These are phyloP conservation scores for Penicillium fuscoglaucum DNA, from an alignment of 2,329 filamentous ascomycete species.

Conservation along the genomic window DNA sequence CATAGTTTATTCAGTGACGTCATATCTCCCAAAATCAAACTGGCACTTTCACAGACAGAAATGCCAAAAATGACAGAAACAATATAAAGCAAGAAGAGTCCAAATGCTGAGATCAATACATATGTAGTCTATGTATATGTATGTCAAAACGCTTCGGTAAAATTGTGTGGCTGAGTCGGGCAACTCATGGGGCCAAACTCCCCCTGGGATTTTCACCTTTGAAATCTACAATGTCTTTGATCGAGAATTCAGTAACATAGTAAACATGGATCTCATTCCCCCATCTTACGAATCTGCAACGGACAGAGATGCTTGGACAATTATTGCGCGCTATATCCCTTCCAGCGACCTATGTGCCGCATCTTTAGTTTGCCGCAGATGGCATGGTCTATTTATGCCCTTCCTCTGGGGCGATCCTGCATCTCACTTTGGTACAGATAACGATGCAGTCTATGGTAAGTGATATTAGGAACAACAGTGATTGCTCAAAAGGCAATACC, in stretches of 20 bases:
- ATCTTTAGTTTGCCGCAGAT: constrained; percentile 57
- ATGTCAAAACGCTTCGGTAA: neutral
- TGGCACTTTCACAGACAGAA: neutral
- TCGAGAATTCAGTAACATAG: neutral
- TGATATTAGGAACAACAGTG: neutral
- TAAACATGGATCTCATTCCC: constrained; percentile 56
- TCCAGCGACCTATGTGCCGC: constrained; percentile 58
- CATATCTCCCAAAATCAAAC: neutral
- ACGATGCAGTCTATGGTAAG: constrained; percentile 60
- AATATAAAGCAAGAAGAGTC: neutral
- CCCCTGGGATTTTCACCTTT: neutral
- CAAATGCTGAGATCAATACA: neutral
- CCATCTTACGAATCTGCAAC: constrained; percentile 62
- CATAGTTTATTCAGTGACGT: constrained; percentile 2
- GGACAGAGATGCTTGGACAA: constrained; percentile 54
- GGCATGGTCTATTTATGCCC: constrained; percentile 60
- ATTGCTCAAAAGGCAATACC: neutral
- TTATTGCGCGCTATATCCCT: constrained; percentile 58
- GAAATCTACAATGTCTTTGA: neutral
- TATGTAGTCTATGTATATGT: neutral
- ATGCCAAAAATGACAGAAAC: neutral
- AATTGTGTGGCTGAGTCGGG: constrained; percentile 5
- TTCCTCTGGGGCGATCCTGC: constrained; percentile 64
- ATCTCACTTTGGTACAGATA: constrained; percentile 61
- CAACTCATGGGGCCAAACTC: constrained; percentile 3